Percentiles rank a stretch among this genome's conserved stretches.
phyloP scores from a whole-genome alignment of 1,284 basidiomycete genomes.

The Boletus austroedulis region DNA sequence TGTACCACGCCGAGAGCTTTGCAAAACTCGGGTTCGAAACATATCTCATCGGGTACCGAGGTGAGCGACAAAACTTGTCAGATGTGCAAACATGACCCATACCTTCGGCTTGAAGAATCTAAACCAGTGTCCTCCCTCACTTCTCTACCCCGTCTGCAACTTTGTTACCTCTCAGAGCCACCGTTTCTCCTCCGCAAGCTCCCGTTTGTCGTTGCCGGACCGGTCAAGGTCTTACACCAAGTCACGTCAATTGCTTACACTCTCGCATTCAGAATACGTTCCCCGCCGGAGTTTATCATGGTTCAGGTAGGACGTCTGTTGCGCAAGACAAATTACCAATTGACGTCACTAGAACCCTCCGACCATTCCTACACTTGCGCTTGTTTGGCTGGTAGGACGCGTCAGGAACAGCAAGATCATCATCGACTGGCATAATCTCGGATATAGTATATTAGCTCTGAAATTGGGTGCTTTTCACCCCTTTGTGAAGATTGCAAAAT shows the following conservation, averaged over 20 bases:
- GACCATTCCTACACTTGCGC: conserved; percentile 87
- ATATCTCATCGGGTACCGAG: conserved; percentile 83
- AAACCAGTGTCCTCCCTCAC: conserved; percentile 68
- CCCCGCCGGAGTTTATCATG: conserved; percentile 81
- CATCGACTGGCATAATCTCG: conserved; percentile 99
- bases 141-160: conserved; percentile 58
- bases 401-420: conserved; percentile 80
- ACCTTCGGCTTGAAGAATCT: conserved; percentile 53
- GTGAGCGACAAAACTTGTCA: conserved; percentile 41
- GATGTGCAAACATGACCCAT: not conserved
- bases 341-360: conserved; percentile 79
- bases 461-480: conserved; percentile 66
- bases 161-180: conserved; percentile 66
- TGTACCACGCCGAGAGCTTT: conserved; percentile 96
- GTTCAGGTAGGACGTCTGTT: conserved; percentile 68
- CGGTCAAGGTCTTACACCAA: conserved; percentile 79
- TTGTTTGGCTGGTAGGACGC: conserved; percentile 74
- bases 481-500: conserved; percentile 73
- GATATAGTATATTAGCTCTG: conserved; percentile 89
- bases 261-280: conserved; percentile 58
- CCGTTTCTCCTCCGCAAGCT: conserved; percentile 54
- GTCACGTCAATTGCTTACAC: conserved; percentile 59
- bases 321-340: conserved; percentile 3
- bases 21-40: conserved; percentile 80
- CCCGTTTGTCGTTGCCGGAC: conserved; percentile 78